Conservation (phyloP, 495 filamentous ascomycete species). For the Aspergillus hancockii region DNA sequence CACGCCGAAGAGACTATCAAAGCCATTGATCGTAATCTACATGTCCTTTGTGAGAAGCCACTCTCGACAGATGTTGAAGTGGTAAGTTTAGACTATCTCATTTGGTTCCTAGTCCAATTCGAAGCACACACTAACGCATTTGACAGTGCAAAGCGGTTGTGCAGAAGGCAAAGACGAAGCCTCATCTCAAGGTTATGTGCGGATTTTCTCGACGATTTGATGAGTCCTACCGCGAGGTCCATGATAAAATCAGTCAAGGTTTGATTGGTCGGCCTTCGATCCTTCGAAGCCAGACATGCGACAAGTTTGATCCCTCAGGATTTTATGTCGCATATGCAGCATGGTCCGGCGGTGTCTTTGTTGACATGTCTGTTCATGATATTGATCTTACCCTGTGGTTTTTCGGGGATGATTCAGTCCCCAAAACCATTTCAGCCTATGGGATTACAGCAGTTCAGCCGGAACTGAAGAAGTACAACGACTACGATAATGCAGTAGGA, state of each 20-base stretch:
- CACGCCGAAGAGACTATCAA: slow-evolving; percentile 50
- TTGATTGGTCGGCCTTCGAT: slow-evolving; percentile 51
- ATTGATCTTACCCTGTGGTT: slow-evolving; percentile 59
- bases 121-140: not conserved
- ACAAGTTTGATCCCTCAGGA: slow-evolving; percentile 52
- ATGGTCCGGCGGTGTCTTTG: slow-evolving; percentile 58
- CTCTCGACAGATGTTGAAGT: slow-evolving; percentile 42
- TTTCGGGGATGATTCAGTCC: slow-evolving; percentile 44
- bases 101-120: slow-evolving; percentile 2
- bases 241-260: slow-evolving; percentile 43
- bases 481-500: slow-evolving; percentile 62
- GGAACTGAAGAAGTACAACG: slow-evolving; percentile 52
- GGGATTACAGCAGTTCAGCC: slow-evolving; percentile 61
- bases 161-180: slow-evolving; percentile 21
- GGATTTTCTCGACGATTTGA: slow-evolving; percentile 61
- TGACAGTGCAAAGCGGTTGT: slow-evolving; percentile 24
- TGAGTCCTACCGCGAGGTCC: slow-evolving; percentile 53
- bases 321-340: slow-evolving; percentile 59
- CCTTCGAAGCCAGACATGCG: slow-evolving; percentile 58
- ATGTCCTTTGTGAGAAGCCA: slow-evolving; percentile 56
- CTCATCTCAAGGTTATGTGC: slow-evolving; percentile 56
- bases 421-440: slow-evolving; percentile 48
- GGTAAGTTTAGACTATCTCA: slow-evolving; percentile 28
- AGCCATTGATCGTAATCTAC: slow-evolving; percentile 46
- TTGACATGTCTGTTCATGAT: slow-evolving; percentile 58